Base-by-base conservation (phyloP, 2,329 filamentous ascomycete genomes). In the Ophiostoma ulmi region DNA sequence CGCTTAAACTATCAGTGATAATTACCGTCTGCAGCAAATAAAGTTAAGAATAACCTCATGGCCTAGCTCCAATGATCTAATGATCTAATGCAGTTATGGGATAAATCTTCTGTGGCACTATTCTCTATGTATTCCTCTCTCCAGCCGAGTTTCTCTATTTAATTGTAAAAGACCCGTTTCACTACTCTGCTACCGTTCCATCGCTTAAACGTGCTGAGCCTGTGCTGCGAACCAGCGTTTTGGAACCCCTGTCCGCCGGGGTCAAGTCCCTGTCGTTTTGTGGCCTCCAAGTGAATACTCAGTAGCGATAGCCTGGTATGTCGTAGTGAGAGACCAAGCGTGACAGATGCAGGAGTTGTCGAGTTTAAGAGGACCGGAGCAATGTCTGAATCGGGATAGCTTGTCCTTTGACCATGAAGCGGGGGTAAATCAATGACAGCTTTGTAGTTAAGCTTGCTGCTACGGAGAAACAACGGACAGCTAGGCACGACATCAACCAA, bases 131-230 rank as follows among this genome's bases (percentile, higher is more conserved):
- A 4, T 35, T 63, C 22, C 20, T 3, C 55, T 6, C 22, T 31
- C 20, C 52, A 39, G 38, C 10, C 10, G 38, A 10, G 38, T 39
- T 39, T 10, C 8, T 39, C 38, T 48, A 48, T 20, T 20, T 39
- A 6, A 39, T 10, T 3, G 38, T 10, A 3, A 10, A 39, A 39
- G 38, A 39, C 41, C 58, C 26, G 26, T 63, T 63, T 63, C 58
- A 35, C 58, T 3, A 31, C 58, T 31, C 58, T 63, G 14, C 58
- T 35, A 63, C 58, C 26, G 58, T 63, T 63, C 26, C 58, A 63
- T 63, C 58, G 58, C 58, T 63, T 63, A 63, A 63, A 63, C 58
- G 13, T 63, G 58, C 20, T 58, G 52, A 58, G 52, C 52, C 22
- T 26, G 22, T 13, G 11, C 58, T 10, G 58, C 26, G 26, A 58